Evolutionary conservation across 2,329 filamentous ascomycete genomes (phyloP).

Genomic region (Alternaria gansuensis): DNA sequence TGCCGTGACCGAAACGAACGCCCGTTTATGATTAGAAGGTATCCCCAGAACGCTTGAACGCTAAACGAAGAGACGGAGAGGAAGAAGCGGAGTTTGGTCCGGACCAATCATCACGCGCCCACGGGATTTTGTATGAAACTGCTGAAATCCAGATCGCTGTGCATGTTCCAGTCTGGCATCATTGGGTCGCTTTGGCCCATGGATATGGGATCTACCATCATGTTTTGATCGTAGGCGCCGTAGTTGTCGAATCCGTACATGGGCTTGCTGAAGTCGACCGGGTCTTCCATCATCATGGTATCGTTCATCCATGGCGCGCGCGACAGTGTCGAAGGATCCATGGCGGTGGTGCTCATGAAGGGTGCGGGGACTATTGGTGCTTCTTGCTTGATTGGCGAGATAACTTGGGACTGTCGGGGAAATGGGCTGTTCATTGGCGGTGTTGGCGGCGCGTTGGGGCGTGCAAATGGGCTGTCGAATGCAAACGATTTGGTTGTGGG

Average conservation of each 20-base stretch:
- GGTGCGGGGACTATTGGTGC: constrained; percentile 40
- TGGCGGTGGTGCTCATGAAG: constrained; percentile 41
- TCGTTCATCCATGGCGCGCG: constrained; percentile 45
- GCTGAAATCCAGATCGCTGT: constrained; percentile 50
- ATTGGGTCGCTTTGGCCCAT: constrained; percentile 44
- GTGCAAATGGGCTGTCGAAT: constrained; percentile 44
- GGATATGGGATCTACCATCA: constrained; percentile 48
- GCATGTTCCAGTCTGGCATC: constrained; percentile 49
- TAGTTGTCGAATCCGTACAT: constrained; percentile 48
- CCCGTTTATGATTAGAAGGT: constrained; percentile 28
- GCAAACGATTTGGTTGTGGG: constrained; percentile 48
- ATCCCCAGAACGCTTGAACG: constrained; percentile 49
- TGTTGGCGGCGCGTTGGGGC: constrained; percentile 49
- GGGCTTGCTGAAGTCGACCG: constrained; percentile 48
- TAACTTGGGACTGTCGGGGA: constrained; percentile 46
- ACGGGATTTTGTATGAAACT: constrained; percentile 51
- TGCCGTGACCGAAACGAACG: constrained; percentile 30
- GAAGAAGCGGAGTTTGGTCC: constrained; percentile 29
- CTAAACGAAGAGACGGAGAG: constrained; percentile 39
- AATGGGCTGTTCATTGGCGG: constrained; percentile 53
- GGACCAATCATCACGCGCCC: constrained; percentile 41
- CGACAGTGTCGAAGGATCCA: constrained; percentile 46
- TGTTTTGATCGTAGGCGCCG: constrained; percentile 43
- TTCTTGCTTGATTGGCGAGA: constrained; percentile 46
- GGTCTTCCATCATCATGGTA: constrained; percentile 50